Conservation (phyloP, 169 alveolate species). For the Hepatocystis sp. region DNA sequence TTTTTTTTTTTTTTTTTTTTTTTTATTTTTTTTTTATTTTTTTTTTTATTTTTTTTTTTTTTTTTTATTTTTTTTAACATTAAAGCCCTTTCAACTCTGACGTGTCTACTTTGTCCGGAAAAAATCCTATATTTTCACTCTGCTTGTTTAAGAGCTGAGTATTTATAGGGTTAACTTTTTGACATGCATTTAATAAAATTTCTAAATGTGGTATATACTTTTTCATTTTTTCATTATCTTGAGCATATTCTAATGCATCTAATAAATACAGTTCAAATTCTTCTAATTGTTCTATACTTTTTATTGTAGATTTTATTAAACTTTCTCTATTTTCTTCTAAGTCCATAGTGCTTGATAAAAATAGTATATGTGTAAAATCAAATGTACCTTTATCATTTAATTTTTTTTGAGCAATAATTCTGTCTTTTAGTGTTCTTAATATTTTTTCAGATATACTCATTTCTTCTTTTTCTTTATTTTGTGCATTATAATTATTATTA, state of each 20-base stretch:
- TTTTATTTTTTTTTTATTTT: too few species aligned
- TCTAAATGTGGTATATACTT: constrained; percentile 57
- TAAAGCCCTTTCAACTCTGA: constrained; percentile 34
- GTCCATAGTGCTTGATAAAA: constrained; percentile 52
- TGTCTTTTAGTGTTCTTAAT: constrained; percentile 44
- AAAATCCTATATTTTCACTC: constrained; percentile 59
- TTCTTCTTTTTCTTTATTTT: background rate
- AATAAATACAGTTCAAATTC: constrained; percentile 56
- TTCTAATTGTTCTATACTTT: constrained; percentile 52
- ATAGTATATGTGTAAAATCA: constrained; percentile 42
- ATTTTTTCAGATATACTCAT: constrained; percentile 68
- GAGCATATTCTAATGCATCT: constrained; percentile 69
- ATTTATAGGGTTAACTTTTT: constrained; percentile 42
- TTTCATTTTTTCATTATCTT: constrained; percentile 49
- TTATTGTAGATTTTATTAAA: constrained; percentile 35
- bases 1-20: too few species aligned
- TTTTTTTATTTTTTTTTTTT: too few species aligned
- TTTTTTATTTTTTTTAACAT: background rate
- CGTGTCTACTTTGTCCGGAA: constrained; percentile 53
- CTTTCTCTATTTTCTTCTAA: constrained; percentile 37
- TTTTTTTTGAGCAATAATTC: constrained; percentile 71
- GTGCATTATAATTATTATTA: background rate
- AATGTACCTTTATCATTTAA: constrained; percentile 61
- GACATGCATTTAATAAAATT: constrained; percentile 41
- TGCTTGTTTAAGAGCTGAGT: constrained; percentile 58